phyloP scores from a whole-genome alignment of 208 protist genomes.

The Herpetomonas tarakana region DNA sequence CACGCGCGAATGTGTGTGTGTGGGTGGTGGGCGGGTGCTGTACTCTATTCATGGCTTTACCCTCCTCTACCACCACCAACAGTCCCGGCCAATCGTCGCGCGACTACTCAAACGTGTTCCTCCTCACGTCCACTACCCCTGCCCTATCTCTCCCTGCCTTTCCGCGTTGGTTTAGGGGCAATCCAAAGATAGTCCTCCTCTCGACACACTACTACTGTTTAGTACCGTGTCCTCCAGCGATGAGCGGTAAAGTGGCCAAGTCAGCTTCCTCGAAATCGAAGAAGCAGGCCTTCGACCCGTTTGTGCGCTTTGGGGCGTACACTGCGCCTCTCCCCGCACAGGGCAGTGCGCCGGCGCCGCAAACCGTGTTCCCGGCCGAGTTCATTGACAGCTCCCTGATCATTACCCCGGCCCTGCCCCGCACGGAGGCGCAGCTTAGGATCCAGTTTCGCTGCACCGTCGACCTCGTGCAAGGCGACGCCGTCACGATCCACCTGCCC shows the following conservation, averaged over 20 bases:
- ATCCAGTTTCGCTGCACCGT: slow-evolving; percentile 75
- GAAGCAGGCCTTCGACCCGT: slow-evolving; percentile 45
- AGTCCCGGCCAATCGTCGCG: no score
- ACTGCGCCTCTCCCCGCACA: slow-evolving; percentile 9
- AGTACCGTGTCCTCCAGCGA: no score
- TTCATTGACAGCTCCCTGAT: slow-evolving; percentile 49
- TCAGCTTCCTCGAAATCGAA: background rate
- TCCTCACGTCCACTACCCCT: no score
- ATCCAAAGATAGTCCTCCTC: no score
- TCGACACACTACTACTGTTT: no score
- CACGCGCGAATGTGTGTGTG: no score
- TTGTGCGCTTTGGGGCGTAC: slow-evolving; percentile 28
- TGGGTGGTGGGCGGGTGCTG: no score
- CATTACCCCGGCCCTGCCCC: slow-evolving; percentile 54
- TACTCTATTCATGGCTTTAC: no score
- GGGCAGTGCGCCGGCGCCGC: background rate
- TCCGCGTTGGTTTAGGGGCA: no score
- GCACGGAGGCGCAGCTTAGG: slow-evolving; percentile 45
- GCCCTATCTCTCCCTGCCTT: no score
- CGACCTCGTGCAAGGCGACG: slow-evolving; percentile 48
- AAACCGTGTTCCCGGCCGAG: slow-evolving; percentile 31
- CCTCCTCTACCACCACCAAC: no score
- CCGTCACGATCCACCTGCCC: slow-evolving; percentile 55
- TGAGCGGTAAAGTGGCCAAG: background rate
- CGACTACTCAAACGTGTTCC: no score